Conservation (phyloP, 352 stramenopile species). For the Globisporangium radiosum region DNA sequence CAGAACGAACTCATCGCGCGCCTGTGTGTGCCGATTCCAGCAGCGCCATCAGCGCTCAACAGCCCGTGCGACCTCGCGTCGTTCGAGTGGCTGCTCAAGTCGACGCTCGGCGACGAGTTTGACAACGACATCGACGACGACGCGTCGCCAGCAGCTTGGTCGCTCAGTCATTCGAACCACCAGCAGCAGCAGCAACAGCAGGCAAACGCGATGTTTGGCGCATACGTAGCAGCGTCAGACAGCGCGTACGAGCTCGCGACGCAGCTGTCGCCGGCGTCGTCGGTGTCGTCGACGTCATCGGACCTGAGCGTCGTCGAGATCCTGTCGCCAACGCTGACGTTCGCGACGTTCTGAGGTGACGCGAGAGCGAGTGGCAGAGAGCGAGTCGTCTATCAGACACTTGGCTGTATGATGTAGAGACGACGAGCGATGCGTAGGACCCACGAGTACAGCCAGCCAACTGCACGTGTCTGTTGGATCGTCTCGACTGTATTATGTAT, state of each 20-base stretch:
- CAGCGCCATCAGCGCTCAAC: conserved; percentile 1
- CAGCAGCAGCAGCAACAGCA: conserved; percentile 5
- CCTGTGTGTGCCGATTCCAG: conserved; percentile 11
- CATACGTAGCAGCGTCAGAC: conserved; percentile 47
- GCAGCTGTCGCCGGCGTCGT: conserved; percentile 25
- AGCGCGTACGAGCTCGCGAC: conserved; percentile 27
- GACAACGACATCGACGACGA: conserved; percentile 12
- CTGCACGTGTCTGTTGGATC: no score
- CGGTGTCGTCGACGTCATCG: conserved; percentile 24
- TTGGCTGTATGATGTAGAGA: no score
- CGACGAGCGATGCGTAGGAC: no score
- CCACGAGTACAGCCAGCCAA: no score
- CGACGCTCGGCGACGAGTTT: conserved; percentile 24
- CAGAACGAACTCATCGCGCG: conserved; percentile 33
- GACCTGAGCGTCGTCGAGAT: conserved; percentile 28
- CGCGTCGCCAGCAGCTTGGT: not conserved
- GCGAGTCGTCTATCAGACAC: not conserved
- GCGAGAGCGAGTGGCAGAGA: not conserved
- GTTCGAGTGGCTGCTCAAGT: conserved; percentile 62
- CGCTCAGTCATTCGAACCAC: not conserved
- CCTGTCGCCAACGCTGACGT: conserved; percentile 7
- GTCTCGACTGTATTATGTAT: not conserved
- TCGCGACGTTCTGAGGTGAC: conserved; percentile 30
- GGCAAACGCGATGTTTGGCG: conserved; percentile 14
- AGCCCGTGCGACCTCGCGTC: conserved; percentile 24